Evolutionary conservation across 495 filamentous ascomycete species (phyloP).

Genomic region (Talaromyces borbonicus): DNA sequence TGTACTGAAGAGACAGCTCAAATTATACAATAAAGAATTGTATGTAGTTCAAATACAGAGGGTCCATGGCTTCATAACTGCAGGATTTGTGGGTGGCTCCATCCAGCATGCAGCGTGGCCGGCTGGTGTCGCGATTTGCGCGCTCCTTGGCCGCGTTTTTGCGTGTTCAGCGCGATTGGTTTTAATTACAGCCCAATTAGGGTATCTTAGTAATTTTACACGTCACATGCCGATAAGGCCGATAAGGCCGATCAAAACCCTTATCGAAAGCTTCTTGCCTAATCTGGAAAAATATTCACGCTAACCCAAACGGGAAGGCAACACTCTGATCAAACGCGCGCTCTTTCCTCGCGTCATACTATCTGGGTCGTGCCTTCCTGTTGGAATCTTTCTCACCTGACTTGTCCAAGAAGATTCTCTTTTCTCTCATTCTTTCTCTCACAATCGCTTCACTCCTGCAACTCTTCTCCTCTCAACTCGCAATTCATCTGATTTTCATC

Average conservation of each 20-base stretch:
- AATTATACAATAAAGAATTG: too few relatives aligned
- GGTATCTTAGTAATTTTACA: neutral
- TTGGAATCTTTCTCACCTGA: neutral
- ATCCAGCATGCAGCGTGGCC: neutral
- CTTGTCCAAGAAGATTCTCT: neutral
- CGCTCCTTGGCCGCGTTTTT: constrained; percentile 1
- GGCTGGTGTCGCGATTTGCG: neutral
- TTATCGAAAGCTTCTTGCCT: neutral
- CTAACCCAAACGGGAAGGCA: neutral
- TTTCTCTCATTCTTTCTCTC: neutral
- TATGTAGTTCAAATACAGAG: too few relatives aligned
- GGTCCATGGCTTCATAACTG: too few relatives aligned
- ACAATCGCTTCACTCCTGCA: too few relatives aligned
- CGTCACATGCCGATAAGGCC: neutral
- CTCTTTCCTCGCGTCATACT: neutral
- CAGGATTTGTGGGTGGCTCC: neutral
- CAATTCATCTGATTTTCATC: too few relatives aligned
- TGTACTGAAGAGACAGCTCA: neutral
- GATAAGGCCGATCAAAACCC: too few relatives aligned
- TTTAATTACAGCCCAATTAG: constrained; percentile 4
- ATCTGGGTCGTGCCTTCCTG: too few relatives aligned
- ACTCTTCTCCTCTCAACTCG: too few relatives aligned
- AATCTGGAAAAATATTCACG: neutral
- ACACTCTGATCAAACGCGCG: neutral
- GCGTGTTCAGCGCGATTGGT: constrained; percentile 4